phyloP scores from a whole-genome alignment of 2,329 filamentous ascomycete species.

The Rutstroemia sp. region DNA sequence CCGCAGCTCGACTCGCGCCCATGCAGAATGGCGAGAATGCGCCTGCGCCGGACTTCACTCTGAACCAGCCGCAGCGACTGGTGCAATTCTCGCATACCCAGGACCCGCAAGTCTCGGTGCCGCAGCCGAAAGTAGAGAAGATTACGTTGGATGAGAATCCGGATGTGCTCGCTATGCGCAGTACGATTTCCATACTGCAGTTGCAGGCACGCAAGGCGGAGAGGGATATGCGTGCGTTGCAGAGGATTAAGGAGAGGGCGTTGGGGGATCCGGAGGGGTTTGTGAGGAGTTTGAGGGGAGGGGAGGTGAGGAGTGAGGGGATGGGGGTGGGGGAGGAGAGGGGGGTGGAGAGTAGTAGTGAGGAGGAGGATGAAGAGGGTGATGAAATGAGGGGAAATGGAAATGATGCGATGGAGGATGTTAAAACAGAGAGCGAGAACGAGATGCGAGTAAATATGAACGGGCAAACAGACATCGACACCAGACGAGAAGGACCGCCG shows the following conservation, averaged over 20 bases:
- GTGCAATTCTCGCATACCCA: slow-evolving; percentile 38
- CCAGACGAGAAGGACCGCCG: background rate
- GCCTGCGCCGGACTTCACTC: background rate
- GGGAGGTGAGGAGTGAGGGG: slow-evolving; percentile 41
- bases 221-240: slow-evolving; percentile 65
- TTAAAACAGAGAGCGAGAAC: background rate
- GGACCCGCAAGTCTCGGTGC: slow-evolving; percentile 32
- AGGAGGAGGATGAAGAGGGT: slow-evolving; percentile 7
- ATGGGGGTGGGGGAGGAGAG: slow-evolving; percentile 22
- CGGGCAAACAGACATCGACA: background rate
- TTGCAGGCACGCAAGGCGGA: slow-evolving; percentile 74
- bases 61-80: slow-evolving; percentile 7
- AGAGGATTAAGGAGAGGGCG: slow-evolving; percentile 63
- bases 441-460: background rate
- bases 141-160: slow-evolving; percentile 61
- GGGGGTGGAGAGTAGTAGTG: slow-evolving; percentile 16
- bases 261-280: slow-evolving; percentile 66
- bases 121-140: slow-evolving; percentile 37
- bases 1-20: slow-evolving; percentile 16
- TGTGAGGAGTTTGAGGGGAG: slow-evolving; percentile 56
- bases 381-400: slow-evolving; percentile 15
- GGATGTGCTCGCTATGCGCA: slow-evolving; percentile 79
- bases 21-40: background rate
- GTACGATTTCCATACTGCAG: slow-evolving; percentile 79
- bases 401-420: background rate